phyloP scores from a whole-genome alignment of 2,329 filamentous ascomycete genomes.

The Clarireedia monteithiana region DNA sequence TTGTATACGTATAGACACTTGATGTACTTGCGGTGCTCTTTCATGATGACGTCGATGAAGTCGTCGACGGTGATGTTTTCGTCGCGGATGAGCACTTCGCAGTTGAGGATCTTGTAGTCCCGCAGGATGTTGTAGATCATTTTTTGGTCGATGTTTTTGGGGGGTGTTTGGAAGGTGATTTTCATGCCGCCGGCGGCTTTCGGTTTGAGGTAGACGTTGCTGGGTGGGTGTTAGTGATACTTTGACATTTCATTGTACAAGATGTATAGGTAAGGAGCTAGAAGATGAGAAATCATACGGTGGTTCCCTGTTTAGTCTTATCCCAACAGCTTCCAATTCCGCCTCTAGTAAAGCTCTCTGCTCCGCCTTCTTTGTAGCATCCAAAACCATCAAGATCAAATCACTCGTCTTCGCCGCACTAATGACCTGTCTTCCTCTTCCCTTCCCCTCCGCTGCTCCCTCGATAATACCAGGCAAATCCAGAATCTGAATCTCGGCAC shows the following conservation, averaged over 20 bases:
- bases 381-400: conserved; percentile 90
- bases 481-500: conserved; percentile 94
- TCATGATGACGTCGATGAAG: conserved; percentile 99
- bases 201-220: conserved; percentile 92
- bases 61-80: conserved; percentile 95
- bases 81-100: conserved; percentile 89
- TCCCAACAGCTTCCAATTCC: conserved; percentile 91
- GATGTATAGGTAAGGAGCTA: not conserved
- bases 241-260: not conserved
- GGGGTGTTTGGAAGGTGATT: conserved; percentile 86
- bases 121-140: conserved; percentile 96
- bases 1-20: conserved; percentile 94
- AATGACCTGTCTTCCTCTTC: conserved; percentile 91
- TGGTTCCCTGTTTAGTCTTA: conserved; percentile 82
- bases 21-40: conserved; percentile 97
- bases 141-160: conserved; percentile 90
- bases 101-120: conserved; percentile 98
- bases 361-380: conserved; percentile 93
- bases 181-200: conserved; percentile 99
- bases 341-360: conserved; percentile 84
- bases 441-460: conserved; percentile 91
- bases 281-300: conserved; percentile 49
- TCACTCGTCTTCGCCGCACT: conserved; percentile 98
- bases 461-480: conserved; percentile 98
- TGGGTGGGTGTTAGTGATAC: conserved; percentile 29